Conservation (phyloP, 2,329 filamentous ascomycete genomes). For the Paraconiothyrium brasiliense region DNA sequence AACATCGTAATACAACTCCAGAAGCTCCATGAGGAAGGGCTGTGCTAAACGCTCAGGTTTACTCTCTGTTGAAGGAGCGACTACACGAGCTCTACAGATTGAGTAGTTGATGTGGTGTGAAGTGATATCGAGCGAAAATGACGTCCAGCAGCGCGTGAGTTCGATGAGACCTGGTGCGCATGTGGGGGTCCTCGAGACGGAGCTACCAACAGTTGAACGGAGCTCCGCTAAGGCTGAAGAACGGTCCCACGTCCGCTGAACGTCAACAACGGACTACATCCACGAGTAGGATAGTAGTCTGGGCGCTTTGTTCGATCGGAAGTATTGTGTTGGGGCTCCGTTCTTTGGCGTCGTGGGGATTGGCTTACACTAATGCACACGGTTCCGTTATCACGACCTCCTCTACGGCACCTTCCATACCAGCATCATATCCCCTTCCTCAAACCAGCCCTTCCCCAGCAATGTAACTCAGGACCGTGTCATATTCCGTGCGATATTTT, state of each 20-base stretch:
- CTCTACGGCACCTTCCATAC: neutral
- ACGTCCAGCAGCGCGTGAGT: neutral
- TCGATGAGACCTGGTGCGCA: conserved; percentile 1
- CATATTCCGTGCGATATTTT: neutral
- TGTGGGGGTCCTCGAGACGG: conserved; percentile 3
- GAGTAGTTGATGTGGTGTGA: neutral
- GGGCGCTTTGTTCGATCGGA: neutral
- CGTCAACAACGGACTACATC: conserved; percentile 10
- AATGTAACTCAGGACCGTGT: neutral
- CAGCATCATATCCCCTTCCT: neutral
- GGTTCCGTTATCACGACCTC: neutral
- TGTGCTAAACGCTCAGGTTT: conserved; percentile 3
- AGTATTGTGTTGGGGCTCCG: neutral
- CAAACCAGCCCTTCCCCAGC: neutral
- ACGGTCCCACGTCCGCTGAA: conserved; percentile 5
- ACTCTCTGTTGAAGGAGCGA: conserved; percentile 2
- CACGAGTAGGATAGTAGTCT: neutral
- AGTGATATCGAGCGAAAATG: neutral
- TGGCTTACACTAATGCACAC: neutral
- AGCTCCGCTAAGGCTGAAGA: conserved; percentile 12
- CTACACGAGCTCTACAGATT: neutral
- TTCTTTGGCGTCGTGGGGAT: neutral
- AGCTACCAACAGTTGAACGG: neutral
- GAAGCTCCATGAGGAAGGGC: conserved; percentile 35
- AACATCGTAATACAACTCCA: conserved; percentile 50